phyloP scores from a whole-genome alignment of 78 protist genomes.

The Isochrysis galbana region DNA sequence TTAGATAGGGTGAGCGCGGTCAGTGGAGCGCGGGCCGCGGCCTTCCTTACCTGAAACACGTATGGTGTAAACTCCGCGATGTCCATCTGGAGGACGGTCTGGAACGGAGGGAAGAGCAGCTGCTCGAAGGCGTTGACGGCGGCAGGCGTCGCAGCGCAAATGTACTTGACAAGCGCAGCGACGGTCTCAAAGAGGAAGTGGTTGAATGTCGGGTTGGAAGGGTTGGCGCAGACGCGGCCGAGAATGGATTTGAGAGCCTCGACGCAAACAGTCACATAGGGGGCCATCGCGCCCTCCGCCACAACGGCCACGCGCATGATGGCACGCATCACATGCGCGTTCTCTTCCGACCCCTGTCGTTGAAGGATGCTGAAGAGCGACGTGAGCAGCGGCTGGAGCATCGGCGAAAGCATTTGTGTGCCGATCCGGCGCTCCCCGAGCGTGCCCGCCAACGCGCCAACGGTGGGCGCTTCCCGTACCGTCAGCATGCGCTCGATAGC shows the following conservation, averaged over 20 bases:
- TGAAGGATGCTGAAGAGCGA: constrained; percentile 59
- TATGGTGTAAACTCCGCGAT: constrained; percentile 73
- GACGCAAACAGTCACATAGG: not conserved
- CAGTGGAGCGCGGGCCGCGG: too few relatives aligned
- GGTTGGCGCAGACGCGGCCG: constrained; percentile 68
- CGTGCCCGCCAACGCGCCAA: not conserved
- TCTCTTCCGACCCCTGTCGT: constrained; percentile 52
- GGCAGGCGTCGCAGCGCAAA: constrained; percentile 27
- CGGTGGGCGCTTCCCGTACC: not conserved
- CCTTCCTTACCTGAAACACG: constrained; percentile 75
- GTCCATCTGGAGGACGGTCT: constrained; percentile 54
- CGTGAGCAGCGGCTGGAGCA: constrained; percentile 56
- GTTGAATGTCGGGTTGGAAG: constrained; percentile 86
- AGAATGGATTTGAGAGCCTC: constrained; percentile 56
- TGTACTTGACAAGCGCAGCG: constrained; percentile 62
- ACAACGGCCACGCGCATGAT: constrained; percentile 48
- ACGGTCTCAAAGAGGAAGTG: constrained; percentile 91
- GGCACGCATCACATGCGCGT: constrained; percentile 75
- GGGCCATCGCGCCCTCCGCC: not conserved
- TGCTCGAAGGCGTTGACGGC: constrained; percentile 56
- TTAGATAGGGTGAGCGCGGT: too few relatives aligned
- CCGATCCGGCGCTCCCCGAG: not conserved
- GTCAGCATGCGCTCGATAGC: constrained; percentile 76
- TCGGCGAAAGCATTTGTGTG: constrained; percentile 10
- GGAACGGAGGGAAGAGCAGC: constrained; percentile 60